Evolutionary conservation across 2,329 filamentous ascomycete genomes (phyloP), one percentile per base, ranked within the genome.

Genomic region (Alternaria solani): DNA sequence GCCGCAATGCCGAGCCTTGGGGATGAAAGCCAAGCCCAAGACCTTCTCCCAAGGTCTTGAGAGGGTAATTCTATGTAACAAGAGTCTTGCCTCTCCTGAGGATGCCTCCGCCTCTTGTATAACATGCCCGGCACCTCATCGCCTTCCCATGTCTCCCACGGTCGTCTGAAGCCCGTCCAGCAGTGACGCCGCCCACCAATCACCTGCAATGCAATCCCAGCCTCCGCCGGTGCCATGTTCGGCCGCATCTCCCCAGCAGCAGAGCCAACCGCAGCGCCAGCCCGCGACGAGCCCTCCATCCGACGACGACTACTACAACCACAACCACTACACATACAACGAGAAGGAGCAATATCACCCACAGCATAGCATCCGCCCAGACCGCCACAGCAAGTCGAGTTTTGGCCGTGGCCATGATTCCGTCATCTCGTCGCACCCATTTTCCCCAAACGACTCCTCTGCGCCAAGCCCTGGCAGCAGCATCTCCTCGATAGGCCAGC

Each of bases 391-490:
- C 71, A 71, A 67, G 60, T 63, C 67, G 39, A 70, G 67, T 61
- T 60, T 59, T 41, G 65, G 63, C 61, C 71, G 62, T 43, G 64
- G 63, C 11, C 77, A 75, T 62, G 77, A 79, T 63, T 78, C 76
- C 25, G 75, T 79, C 67, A 76, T 79, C 61, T 78, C 77, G 41
- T 78, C 77, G 41, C 69, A 75, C 48, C 75, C 75, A 20, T 75
- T 76, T 54, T 77, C 74, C 51, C 75, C 75, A 42, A 75, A 75
- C 59, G 55, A 64, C 26, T 73, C 71, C 14, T 71, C 69, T 32
- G 69, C 74, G 67, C 73, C 75, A 67, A 78, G 76, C 68, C 73
- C 72, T 44, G 56, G 60, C 68, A 74, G 72, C 69, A 74, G 74
- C 71, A 67, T 74, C 66, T 71, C 71, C 32, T 74, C 69, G 42